Base-by-base conservation (phyloP, 345 rosid genomes). In the Citropsis articulata region DNA sequence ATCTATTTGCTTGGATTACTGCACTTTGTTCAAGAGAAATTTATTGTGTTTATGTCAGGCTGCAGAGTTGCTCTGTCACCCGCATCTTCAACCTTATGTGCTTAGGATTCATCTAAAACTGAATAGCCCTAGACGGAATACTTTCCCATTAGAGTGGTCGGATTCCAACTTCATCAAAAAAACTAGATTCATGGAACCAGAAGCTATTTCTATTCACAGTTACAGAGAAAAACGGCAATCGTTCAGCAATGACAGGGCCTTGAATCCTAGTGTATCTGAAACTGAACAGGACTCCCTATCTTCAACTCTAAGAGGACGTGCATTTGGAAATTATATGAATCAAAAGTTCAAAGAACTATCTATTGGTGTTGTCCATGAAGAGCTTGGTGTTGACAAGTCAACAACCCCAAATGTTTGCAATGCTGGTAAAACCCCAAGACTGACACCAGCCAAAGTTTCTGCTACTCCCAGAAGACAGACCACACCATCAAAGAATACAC, bases 41-140 rank as follows among this genome's bases (percentile, higher is more conserved):
- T 40, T 72, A 35, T 31, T 63, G 31, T 28, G 71, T 71, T 72
- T 69, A 40, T 61, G 40, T 50, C 92, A 95, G 99, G 99, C 98
- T 75, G 92, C 87, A 21, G 98, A 92, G 84, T 87, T 96, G 85
- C 97, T 96, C 28, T 75, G 81, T 82, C 95, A 92, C 79, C 94
- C 95, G 12, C 90, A 91, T 86, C 99, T 96, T 77, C 95, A 90
- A 74, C 95, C 95, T 62, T 87, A 87, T 79, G 89, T 92, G 38
- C 91, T 81, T 53, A 85, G 89, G 83, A 85, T 94, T 73, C 91
- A 94, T 82, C 84, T 86, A 69, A 96, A 90, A 86, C 83, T 89
- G 53, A 93, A 85, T 82, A 86, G 83, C 80, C 97, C 92, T 9
- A 81, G 97, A 72, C 50, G 86, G 75, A 84, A 64, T 83, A 83